Percentiles rank a stretch among this genome's conserved stretches.
Conservation (phyloP, 176 grass and related monocot species). For the barley (Hordeum vulgare) region DNA sequence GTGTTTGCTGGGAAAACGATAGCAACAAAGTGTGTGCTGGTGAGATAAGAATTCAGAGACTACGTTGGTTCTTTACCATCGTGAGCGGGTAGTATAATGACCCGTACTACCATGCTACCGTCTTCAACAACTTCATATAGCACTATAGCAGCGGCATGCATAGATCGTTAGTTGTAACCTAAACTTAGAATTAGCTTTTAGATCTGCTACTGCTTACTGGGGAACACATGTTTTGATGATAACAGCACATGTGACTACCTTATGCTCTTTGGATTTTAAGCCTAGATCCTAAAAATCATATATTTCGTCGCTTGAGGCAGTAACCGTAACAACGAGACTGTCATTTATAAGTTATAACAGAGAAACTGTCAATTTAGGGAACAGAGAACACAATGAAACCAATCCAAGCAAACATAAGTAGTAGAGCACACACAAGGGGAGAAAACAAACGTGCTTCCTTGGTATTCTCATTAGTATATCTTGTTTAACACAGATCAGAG, state of each 20-base stretch:
- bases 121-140: slow-evolving; percentile 4
- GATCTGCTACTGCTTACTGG: slow-evolving; percentile 1
- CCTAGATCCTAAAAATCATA: not conserved
- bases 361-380: not conserved
- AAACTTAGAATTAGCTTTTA: slow-evolving; percentile 1
- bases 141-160: not conserved
- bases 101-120: not conserved
- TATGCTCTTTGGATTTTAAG: slow-evolving; percentile 5
- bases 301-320: not conserved
- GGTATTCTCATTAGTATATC: slow-evolving; percentile 11
- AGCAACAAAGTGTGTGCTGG: not conserved
- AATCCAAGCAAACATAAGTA: not conserved
- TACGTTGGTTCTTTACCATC: not conserved
- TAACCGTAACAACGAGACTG: slow-evolving; percentile 1
- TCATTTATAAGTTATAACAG: not conserved
- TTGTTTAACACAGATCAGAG: not conserved
- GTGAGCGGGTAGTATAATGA: not conserved
- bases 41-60: not conserved
- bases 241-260: not conserved
- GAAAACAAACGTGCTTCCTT: slow-evolving; percentile 9
- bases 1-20: slow-evolving; percentile 11
- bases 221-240: not conserved
- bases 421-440: not conserved
- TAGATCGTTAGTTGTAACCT: not conserved
- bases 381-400: slow-evolving; percentile 3